Base-by-base conservation (phyloP, 257 asterid genomes). In the Thymus mandschuricus region DNA sequence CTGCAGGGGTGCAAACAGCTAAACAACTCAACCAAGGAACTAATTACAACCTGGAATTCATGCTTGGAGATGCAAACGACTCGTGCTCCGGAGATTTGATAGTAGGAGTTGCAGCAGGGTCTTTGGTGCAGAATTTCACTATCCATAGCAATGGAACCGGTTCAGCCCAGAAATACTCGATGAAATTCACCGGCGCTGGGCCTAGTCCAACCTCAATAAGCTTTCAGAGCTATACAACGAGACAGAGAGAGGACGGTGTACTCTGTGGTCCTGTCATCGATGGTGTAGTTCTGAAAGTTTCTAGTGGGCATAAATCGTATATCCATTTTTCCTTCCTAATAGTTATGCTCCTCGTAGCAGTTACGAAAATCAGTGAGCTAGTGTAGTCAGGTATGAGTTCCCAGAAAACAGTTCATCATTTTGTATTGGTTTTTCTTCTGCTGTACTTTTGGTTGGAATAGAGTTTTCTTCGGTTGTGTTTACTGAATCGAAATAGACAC, bases 41-140 rank as follows among this genome's bases (percentile, higher is more conserved):
- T 5, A 66, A 65, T 35, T 86, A 89, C 52, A 68, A 44, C 50
- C 38, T 89, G 34, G 86, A 83, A 49, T 86, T 89, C 84, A 78
- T 73, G 81, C 72, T 86, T 60, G 92, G 92, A 50, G 96, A 86
- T 77, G 89, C 96, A 15, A 86, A 83, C 30, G 79, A 86, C 81
- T 83, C 89, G n/a, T 86, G 92, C 76, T 4, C 66, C 1, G 91
- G 92, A 13, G 83, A 81, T 74, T 71, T 89, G 55, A 57, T 40
- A 0, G 80, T 86, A 8, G 88, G 88, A 21, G 87, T 86, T 54
- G 54, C 72, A 51, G 92, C 92, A 5, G 92, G 92, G 62, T 65
- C 85, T 0, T 50, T 80, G 12, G 68, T 30, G 63, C 88, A 77
- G 80, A 89, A 86, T 68, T 81, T 83, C 73, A 83, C 84, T 7